Conservation (phyloP, 2,329 filamentous ascomycete genomes). For the Nemania sp. region DNA sequence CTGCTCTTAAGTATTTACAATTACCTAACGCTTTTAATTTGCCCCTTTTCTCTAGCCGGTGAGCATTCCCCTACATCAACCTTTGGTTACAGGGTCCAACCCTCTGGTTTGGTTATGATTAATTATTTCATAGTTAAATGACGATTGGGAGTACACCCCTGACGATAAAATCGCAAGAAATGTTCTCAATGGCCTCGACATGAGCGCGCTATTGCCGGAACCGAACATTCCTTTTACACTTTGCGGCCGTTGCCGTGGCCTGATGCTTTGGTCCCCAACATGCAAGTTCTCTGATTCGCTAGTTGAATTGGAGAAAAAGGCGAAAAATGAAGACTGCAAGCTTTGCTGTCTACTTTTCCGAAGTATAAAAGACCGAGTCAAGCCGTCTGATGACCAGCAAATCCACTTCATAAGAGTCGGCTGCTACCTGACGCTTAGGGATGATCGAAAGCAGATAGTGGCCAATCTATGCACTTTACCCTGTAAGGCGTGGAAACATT, state of each 20-base stretch:
- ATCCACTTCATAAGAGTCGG: slow-evolving; percentile 3
- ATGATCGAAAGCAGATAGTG: not conserved
- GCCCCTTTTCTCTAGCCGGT: slow-evolving; percentile 3
- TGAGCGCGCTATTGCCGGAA: not conserved
- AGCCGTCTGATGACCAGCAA: not conserved
- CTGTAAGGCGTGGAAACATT: not conserved
- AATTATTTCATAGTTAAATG: not conserved
- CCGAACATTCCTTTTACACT: not conserved
- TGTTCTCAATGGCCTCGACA: not conserved
- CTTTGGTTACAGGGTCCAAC: not conserved
- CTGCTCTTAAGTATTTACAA: not conserved
- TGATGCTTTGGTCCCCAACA: slow-evolving; percentile 4
- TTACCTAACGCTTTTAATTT: not conserved
- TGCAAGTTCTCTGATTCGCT: slow-evolving; percentile 5
- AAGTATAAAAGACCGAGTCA: not conserved
- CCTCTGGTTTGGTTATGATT: not conserved
- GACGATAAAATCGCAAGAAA: not conserved
- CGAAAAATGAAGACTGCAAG: not conserved
- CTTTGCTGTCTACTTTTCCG: slow-evolving; percentile 1
- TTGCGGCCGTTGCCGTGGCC: not conserved
- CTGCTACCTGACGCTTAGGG: not conserved
- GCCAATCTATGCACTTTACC: not conserved
- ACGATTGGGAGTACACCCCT: not conserved
- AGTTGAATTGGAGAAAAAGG: not conserved
- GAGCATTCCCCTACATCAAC: not conserved